Evolutionary conservation across 441 rosid genomes (phyloP), one percentile per base, ranked within the genome.

Genomic region (Adansonia madagascariensis): DNA sequence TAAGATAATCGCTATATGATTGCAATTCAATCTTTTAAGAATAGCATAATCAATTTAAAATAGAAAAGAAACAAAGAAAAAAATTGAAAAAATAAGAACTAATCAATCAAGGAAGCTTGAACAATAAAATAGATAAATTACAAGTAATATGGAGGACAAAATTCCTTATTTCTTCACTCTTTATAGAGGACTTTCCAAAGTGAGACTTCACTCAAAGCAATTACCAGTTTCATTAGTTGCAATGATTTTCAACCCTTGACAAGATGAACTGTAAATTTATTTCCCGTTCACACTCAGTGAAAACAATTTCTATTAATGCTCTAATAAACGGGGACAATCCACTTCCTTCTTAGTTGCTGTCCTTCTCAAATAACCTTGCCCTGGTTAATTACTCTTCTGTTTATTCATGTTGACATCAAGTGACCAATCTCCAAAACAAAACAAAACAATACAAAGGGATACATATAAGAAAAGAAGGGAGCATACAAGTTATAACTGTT

Each of bases 101-200:
- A 63, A 35, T 63, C 47, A 35, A 2, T 63, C 22, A 3, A 46
- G 15, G n/a, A 63, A 63, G 3, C 18, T 63, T 15, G 68, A 18
- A 35, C 15, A 63, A 31, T 55, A 1, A 61, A 31, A 63, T 31
- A 15, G 47, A 35, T 14, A 8, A 35, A 63, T 63, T 63, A 35
- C 46, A 63, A 35, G 68, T 14, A 41, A 63, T 41, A 63, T 15
- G 68, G 68, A 63, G 22, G 47, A 63, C 10, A 63, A 14, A 18
- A 18, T 35, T 63, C 15, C 20, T 63, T 63, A 14, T 62, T 6
- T 62, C 18, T 63, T 63, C 11, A 35, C 22, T 15, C 47, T 41
- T 35, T 35, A 35, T 35, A 63, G 5, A 63, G 68, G 68, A 63
- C 68, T 46, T 35, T 15, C 68, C 46, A 63, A 63, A 35, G 22